Percentiles rank a stretch among this genome's conserved stretches.
Evolutionary conservation across 2,329 filamentous ascomycete species (phyloP).

Genomic region (Colletotrichum destructivum): DNA sequence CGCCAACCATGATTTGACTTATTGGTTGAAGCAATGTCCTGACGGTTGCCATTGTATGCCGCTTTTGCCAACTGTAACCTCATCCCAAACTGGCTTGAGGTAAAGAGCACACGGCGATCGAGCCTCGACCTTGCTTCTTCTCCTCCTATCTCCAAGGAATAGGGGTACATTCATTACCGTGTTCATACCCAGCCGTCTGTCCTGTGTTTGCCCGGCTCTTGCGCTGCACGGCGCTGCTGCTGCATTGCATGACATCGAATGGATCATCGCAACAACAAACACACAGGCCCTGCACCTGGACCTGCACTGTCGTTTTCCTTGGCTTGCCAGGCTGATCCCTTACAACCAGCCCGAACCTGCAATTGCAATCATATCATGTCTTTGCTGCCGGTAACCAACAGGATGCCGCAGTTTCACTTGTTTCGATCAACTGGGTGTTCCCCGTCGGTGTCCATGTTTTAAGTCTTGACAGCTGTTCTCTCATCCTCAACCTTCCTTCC

Average conservation of each 20-base stretch:
- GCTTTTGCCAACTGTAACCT: not conserved
- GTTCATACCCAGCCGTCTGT: constrained; percentile 13
- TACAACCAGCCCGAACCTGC: not conserved
- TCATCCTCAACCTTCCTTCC: not conserved
- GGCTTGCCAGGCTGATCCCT: constrained; percentile 22
- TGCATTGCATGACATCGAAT: constrained; percentile 35
- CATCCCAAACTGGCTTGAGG: not conserved
- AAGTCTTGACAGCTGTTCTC: not conserved
- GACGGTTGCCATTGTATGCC: constrained; percentile 19
- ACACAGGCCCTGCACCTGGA: constrained; percentile 8
- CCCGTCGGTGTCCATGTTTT: not conserved
- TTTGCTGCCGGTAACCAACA: not conserved
- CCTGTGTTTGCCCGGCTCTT: constrained; percentile 38
- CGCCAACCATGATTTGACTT: not conserved
- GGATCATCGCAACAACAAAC: constrained; percentile 10
- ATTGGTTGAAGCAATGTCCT: constrained; percentile 19
- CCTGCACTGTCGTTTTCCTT: constrained; percentile 24
- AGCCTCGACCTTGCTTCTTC: constrained; percentile 2
- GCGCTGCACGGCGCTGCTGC: constrained; percentile 26
- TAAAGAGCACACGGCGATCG: constrained; percentile 10
- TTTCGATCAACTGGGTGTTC: not conserved
- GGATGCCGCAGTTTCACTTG: not conserved
- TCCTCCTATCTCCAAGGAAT: constrained; percentile 26
- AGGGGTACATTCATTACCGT: constrained; percentile 6
- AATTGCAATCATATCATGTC: not conserved